These are phyloP conservation scores for Austroboletus niveus DNA, from an alignment of 1,284 basidiomycete genomes.

Conservation along the genomic window DNA sequence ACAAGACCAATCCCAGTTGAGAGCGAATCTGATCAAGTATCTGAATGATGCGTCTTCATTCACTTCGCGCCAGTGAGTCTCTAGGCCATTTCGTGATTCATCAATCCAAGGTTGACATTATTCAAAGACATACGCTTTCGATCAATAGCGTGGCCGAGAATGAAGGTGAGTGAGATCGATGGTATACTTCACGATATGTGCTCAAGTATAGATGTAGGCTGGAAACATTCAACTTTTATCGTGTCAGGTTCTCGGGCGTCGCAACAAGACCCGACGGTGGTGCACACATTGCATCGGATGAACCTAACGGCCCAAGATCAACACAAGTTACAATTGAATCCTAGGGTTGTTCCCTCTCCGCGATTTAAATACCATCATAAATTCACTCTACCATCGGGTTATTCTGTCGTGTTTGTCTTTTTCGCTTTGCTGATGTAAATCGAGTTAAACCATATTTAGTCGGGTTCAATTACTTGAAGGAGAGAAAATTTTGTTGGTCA, in stretches of 20 bases:
- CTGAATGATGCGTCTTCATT: slow-evolving; percentile 21
- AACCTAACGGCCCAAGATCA: slow-evolving; percentile 41
- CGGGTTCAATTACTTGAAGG: slow-evolving; percentile 37
- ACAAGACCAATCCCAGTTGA: slow-evolving; percentile 12
- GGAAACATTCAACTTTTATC: no score
- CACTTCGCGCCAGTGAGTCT: slow-evolving; percentile 3
- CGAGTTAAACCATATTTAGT: slow-evolving; percentile 23
- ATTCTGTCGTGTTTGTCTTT: slow-evolving; percentile 37
- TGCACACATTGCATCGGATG: slow-evolving; percentile 39
- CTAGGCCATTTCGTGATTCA: not conserved
- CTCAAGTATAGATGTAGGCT: not conserved
- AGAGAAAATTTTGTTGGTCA: slow-evolving; percentile 42
- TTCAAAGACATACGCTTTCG: slow-evolving; percentile 17
- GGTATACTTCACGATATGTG: not conserved
- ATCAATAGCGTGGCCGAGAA: slow-evolving; percentile 7
- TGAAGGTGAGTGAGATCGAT: not conserved
- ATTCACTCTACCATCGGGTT: slow-evolving; percentile 37
- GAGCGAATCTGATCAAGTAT: slow-evolving; percentile 24
- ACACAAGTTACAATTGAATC: slow-evolving; percentile 41
- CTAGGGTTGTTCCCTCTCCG: slow-evolving; percentile 38
- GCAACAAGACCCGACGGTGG: slow-evolving; percentile 23
- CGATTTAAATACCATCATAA: slow-evolving; percentile 19
- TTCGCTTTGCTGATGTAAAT: not conserved
- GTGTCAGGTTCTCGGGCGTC: slow-evolving; percentile 10
- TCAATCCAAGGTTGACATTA: not conserved